Evolutionary conservation across 108 stramenopile species (phyloP).

Genomic region (Chaetoceros tenuissimus): DNA sequence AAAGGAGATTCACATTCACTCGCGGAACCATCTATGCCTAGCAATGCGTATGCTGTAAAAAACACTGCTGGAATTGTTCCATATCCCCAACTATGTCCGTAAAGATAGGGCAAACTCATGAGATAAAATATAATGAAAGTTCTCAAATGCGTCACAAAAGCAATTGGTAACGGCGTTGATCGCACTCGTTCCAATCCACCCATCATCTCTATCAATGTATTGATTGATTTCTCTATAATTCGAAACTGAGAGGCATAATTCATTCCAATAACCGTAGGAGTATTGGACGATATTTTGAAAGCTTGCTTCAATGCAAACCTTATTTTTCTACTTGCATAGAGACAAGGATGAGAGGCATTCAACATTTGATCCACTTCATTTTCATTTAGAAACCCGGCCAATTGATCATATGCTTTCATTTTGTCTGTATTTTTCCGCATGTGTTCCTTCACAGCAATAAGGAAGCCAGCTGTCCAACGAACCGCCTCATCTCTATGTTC

Average conservation of each 20-base stretch:
- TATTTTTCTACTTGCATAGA: constrained; percentile 11
- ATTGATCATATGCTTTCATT: neutral
- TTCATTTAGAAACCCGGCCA: constrained; percentile 12
- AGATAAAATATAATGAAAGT: constrained; percentile 57
- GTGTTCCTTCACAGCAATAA: constrained; percentile 13
- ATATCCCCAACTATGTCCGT: constrained; percentile 14
- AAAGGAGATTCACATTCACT: constrained; percentile 33
- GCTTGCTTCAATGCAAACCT: neutral
- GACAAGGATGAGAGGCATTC: constrained; percentile 12
- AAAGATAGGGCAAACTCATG: constrained; percentile 21
- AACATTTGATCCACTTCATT: constrained; percentile 10
- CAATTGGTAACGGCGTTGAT: constrained; percentile 63
- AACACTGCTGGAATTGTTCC: constrained; percentile 16
- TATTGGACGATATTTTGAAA: neutral
- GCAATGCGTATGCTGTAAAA: constrained; percentile 18
- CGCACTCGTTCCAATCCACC: constrained; percentile 72
- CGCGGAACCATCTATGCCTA: constrained; percentile 36
- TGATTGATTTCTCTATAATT: constrained; percentile 5
- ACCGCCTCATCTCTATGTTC: constrained; percentile 16
- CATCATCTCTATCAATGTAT: constrained; percentile 20
- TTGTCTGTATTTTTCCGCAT: constrained; percentile 11
- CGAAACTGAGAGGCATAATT: neutral
- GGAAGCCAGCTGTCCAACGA: constrained; percentile 28
- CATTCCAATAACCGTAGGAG: neutral
- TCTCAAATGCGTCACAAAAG: constrained; percentile 59